Base-by-base conservation (phyloP, 345 rosid genomes). In the Theobroma cacao region DNA sequence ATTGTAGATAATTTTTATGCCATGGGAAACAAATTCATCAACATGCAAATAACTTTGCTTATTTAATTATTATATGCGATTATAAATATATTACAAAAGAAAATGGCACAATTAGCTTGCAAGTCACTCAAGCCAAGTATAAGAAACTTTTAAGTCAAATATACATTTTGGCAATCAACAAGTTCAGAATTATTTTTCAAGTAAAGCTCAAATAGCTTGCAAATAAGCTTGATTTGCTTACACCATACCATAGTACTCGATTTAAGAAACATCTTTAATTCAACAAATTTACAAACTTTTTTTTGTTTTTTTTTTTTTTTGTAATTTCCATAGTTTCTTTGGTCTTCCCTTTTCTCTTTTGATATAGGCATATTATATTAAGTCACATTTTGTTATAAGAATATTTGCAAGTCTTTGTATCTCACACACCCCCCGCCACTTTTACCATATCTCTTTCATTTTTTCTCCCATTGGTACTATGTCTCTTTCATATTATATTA, bases 1-100 rank as follows among this genome's bases (percentile, higher is more conserved):
- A 83, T 96, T 96, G 85, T 94, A 96, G 78, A 96, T 80, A 75
- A 96, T 84, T 87, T 92, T 96, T 66, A 98, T 96, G 67, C 99
- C 99, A 88, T 89, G 97, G 14, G 85, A 31, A 55, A 91, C 94
- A 76, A 96, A 75, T 78, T 91, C 90, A 61, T 90, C 90, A 88
- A 92, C 90, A 98, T 96, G 97, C 85, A 75, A 81, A 68, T 28
- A 80, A n/a, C n/a, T n/a, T n/a, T 53, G 26, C 3, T 7, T 53
- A 53, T 53, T 53, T n/a, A n/a, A n/a, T n/a, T n/a, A 50, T 50
- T 50, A 50, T 50, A 15, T 4, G 14, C 55, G 17, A 15, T 15
- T 5, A 50, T 5, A 50, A 50, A 50, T 18, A 12, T 13, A 20
- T 52, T 52, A 18, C 0, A 50, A 50, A 2, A 45, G 3, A 45